These are phyloP conservation scores for Potentilla sterilis DNA, from an alignment of 306 rosid species.

Conservation along the genomic window DNA sequence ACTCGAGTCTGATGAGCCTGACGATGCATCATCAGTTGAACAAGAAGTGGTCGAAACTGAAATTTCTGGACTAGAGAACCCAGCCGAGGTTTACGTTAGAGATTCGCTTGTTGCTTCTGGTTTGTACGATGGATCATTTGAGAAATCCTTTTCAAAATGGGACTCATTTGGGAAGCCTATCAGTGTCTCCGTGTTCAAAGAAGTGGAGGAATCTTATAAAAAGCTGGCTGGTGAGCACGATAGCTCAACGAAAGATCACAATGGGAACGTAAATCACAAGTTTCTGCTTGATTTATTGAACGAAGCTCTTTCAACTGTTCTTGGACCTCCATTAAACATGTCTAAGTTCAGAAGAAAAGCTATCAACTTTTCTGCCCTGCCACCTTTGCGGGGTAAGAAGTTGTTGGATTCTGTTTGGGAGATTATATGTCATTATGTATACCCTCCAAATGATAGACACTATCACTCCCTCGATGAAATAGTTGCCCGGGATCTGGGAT, in stretches of 20 bases:
- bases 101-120: constrained; percentile 88
- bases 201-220: constrained; percentile 74
- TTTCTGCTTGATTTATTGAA: constrained; percentile 69
- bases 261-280: constrained; percentile 49
- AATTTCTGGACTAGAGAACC: constrained; percentile 55
- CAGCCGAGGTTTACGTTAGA: constrained; percentile 78
- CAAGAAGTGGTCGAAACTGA: constrained; percentile 46
- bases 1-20: constrained; percentile 62
- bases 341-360: constrained; percentile 54
- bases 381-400: constrained; percentile 59
- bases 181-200: constrained; percentile 68
- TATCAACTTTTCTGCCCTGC: constrained; percentile 37
- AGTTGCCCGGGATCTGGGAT: constrained; percentile 59
- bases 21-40: constrained; percentile 37
- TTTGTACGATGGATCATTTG: constrained; percentile 75
- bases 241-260: constrained; percentile 40
- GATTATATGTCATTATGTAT: constrained; percentile 36
- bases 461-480: constrained; percentile 54
- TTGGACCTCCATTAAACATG: constrained; percentile 50
- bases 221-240: constrained; percentile 36
- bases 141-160: constrained; percentile 55
- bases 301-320: constrained; percentile 66
- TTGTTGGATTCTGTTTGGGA: constrained; percentile 67
- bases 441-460: constrained; percentile 45
- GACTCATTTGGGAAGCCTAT: constrained; percentile 61